Evolutionary conservation across 2,329 filamentous ascomycete genomes (phyloP).

Genomic region (Diplodia intermedia): DNA sequence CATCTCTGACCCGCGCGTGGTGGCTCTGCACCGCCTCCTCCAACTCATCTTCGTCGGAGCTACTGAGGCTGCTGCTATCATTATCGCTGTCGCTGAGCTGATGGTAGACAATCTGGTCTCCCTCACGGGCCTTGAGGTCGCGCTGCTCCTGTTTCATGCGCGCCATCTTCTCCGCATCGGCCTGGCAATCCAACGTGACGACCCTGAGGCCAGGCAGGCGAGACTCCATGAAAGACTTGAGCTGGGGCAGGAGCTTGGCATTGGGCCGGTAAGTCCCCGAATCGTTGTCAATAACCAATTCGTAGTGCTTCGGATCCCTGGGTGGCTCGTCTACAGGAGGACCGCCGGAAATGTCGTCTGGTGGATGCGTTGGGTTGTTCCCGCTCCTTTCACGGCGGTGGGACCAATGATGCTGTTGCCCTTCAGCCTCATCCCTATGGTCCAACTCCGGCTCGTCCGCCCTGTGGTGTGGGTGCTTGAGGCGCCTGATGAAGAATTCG

Average conservation of each 20-base stretch:
- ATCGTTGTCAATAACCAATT: conserved; percentile 94
- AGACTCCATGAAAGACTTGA: conserved; percentile 72
- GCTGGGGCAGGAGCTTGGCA: conserved; percentile 72
- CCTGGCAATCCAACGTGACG: conserved; percentile 73
- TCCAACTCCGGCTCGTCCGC: conserved; percentile 37
- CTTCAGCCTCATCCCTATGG: conserved; percentile 38
- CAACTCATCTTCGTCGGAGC: conserved; percentile 65
- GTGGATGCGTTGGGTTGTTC: conserved; percentile 57
- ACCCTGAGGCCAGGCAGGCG: conserved; percentile 82
- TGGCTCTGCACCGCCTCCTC: conserved; percentile 47
- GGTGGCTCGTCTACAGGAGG: conserved; percentile 53
- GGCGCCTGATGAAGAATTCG: conserved; percentile 86
- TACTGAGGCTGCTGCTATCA: conserved; percentile 61
- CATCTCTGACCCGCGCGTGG: conserved; percentile 23
- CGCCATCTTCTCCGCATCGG: conserved; percentile 73
- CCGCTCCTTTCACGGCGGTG: conserved; percentile 20
- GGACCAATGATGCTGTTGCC: neutral
- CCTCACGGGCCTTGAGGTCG: conserved; percentile 72
- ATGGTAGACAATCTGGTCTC: conserved; percentile 60
- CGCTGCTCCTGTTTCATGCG: conserved; percentile 79
- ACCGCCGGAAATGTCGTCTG: conserved; percentile 57
- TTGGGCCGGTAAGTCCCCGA: conserved; percentile 92
- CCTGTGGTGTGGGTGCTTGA: conserved; percentile 58
- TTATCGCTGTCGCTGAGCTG: conserved; percentile 55
- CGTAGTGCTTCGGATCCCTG: conserved; percentile 69